These are phyloP conservation scores for Pachyrhizus erosus DNA, from an alignment of 306 rosid species.

Conservation along the genomic window DNA sequence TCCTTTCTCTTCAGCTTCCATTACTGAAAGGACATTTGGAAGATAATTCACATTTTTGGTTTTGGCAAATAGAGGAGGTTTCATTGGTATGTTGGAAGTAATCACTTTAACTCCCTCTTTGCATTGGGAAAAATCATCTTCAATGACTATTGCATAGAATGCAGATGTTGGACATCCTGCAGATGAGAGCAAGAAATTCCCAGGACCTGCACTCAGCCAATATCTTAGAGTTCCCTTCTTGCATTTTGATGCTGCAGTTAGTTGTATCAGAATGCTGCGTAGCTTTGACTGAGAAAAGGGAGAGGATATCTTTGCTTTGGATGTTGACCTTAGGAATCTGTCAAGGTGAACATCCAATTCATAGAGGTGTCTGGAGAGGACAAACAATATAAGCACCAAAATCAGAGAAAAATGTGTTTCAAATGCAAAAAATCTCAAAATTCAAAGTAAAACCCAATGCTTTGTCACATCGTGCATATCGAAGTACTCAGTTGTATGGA, in stretches of 20 bases:
- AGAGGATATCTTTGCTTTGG: slow-evolving; percentile 72
- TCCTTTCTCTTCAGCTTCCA: slow-evolving; percentile 94
- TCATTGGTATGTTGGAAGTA: slow-evolving; percentile 80
- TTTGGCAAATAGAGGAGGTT: slow-evolving; percentile 71
- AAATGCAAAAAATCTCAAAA: background rate
- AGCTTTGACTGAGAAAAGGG: slow-evolving; percentile 68
- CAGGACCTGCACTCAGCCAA: slow-evolving; percentile 96
- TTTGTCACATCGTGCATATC: slow-evolving; percentile 4
- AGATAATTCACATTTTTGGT: slow-evolving; percentile 91
- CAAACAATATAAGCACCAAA: slow-evolving; percentile 20
- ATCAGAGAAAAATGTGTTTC: background rate
- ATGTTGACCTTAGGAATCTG: slow-evolving; percentile 81
- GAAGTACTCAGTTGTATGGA: background rate
- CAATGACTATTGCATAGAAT: slow-evolving; percentile 88
- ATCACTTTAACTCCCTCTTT: slow-evolving; percentile 87
- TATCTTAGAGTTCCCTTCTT: slow-evolving; percentile 82
- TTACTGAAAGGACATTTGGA: slow-evolving; percentile 75
- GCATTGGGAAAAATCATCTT: slow-evolving; percentile 61
- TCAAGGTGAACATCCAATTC: slow-evolving; percentile 84
- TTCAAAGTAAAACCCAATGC: background rate
- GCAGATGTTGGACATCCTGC: slow-evolving; percentile 67
- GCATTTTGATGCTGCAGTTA: slow-evolving; percentile 71
- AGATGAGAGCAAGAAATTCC: slow-evolving; percentile 79
- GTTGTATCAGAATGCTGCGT: slow-evolving; percentile 80
- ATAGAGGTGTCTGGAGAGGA: slow-evolving; percentile 66